Evolutionary conservation across 1,284 basidiomycete genomes (phyloP).

Genomic region (Trametes pubescens): DNA sequence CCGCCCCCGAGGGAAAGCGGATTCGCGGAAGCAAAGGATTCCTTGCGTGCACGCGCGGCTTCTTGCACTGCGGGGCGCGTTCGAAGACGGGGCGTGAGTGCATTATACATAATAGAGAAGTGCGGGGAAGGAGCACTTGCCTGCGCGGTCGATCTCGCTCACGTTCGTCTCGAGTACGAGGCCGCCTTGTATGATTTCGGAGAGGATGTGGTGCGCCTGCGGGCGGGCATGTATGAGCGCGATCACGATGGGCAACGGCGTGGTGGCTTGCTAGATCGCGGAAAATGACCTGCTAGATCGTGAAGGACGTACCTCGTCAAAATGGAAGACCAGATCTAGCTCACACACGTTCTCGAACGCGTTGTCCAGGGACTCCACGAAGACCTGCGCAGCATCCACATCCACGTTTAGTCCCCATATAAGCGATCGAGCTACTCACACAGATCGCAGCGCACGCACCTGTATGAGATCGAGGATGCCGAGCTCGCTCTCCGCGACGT

Average conservation of each 20-base stretch:
- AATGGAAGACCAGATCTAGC: conserved; percentile 98
- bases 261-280: background rate
- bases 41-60: conserved; percentile 73
- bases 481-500: conserved; percentile 94
- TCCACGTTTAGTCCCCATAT: no score
- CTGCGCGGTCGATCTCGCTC: conserved; percentile 83
- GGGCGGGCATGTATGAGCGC: conserved; percentile 21
- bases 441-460: conserved; percentile 54
- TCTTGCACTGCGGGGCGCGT: conserved; percentile 59
- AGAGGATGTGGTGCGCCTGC: conserved; percentile 92
- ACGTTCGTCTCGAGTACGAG: conserved; percentile 98
- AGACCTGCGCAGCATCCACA: conserved; percentile 67
- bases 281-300: no score
- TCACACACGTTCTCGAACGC: conserved; percentile 99
- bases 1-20: conserved; percentile 75
- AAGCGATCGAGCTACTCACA: no score
- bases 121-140: conserved; percentile 52
- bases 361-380: conserved; percentile 95
- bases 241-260: background rate
- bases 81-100: conserved; percentile 2
- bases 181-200: conserved; percentile 97
- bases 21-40: conserved; percentile 79
- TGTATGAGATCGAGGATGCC: conserved; percentile 98
- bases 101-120: background rate
- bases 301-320: conserved; percentile 81